Evolutionary conservation across 768 basidiomycete genomes (phyloP).

Genomic region (Tylopilus intermedius): DNA sequence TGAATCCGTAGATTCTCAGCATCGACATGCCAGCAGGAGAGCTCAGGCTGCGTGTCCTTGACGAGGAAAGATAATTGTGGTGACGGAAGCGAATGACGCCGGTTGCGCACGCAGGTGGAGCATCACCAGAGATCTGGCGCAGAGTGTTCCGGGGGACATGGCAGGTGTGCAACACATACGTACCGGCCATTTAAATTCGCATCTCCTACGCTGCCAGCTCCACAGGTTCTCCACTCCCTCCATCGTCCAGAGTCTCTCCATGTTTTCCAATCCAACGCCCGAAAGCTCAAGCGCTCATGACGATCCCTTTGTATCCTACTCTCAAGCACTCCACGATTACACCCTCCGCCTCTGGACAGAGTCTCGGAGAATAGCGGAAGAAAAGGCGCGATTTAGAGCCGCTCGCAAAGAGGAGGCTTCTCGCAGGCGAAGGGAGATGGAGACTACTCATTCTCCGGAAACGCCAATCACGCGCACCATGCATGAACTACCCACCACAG

Average conservation of each 20-base stretch:
- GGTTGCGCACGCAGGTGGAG: constrained; percentile 25
- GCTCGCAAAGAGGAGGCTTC: constrained; percentile 24
- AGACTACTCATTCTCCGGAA: background rate
- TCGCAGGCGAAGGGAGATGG: constrained; percentile 23
- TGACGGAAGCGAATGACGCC: constrained; percentile 8
- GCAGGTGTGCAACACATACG: constrained; percentile 10
- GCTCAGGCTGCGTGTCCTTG: background rate
- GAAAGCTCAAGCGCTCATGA: constrained; percentile 4
- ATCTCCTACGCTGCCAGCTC: constrained; percentile 6
- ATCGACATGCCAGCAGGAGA: background rate
- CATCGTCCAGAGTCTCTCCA: constrained; percentile 10
- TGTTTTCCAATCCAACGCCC: constrained; percentile 15
- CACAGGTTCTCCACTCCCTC: constrained; percentile 1
- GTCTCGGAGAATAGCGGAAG: constrained; percentile 55
- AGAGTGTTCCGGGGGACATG: constrained; percentile 21
- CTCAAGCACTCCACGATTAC: constrained; percentile 62
- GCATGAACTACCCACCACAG: constrained; percentile 12
- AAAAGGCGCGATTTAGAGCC: constrained; percentile 35
- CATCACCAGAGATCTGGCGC: constrained; percentile 19
- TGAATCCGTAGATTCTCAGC: background rate
- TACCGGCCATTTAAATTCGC: constrained; percentile 26
- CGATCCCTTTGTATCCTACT: constrained; percentile 48
- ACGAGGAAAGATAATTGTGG: background rate
- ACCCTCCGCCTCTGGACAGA: constrained; percentile 66
- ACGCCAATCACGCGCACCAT: constrained; percentile 8